A percentile compares a stretch with the other conserved stretches of the same genome.
Conservation (phyloP, 2,329 filamentous ascomycete genomes). For the Penicillium sp. region DNA sequence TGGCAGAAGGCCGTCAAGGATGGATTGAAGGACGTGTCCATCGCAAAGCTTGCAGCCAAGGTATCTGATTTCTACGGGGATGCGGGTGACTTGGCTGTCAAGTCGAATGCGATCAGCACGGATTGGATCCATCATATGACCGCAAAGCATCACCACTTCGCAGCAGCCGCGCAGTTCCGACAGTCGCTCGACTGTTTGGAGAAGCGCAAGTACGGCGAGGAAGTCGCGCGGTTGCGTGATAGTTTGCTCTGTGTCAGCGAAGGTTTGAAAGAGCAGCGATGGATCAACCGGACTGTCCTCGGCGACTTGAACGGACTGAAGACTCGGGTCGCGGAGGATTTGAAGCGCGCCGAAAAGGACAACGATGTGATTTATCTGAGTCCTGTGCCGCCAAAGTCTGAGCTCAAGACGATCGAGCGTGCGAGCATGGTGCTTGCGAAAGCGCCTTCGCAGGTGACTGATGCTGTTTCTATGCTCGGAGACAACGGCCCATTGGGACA, state of each 20-base stretch:
- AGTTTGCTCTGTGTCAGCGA: constrained; percentile 81
- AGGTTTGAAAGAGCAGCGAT: constrained; percentile 79
- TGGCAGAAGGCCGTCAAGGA: constrained; percentile 98
- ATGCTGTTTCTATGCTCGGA: constrained; percentile 77
- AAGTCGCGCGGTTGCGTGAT: constrained; percentile 82
- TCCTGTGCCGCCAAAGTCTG: constrained; percentile 81
- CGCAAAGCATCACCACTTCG: constrained; percentile 96
- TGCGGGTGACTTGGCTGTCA: constrained; percentile 81
- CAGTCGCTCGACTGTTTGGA: constrained; percentile 89
- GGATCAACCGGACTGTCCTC: constrained; percentile 78
- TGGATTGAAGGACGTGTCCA: constrained; percentile 85
- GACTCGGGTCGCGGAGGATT: constrained; percentile 76
- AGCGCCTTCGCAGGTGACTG: constrained; percentile 77
- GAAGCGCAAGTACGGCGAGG: constrained; percentile 92
- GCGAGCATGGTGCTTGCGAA: constrained; percentile 84
- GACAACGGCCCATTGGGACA: constrained; percentile 78
- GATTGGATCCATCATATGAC: constrained; percentile 98
- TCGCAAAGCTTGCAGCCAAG: constrained; percentile 85
- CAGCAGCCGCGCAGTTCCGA: constrained; percentile 89
- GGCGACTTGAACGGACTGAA: constrained; percentile 83
- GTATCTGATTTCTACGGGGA: constrained; percentile 88
- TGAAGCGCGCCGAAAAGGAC: constrained; percentile 92
- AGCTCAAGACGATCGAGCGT: constrained; percentile 80
- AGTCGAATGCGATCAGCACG: constrained; percentile 84
- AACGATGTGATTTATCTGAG: constrained; percentile 94